A percentile compares a stretch with the other conserved stretches of the same genome.
Conservation (phyloP, 2,329 filamentous ascomycete species). For the Alternaria sp. region DNA sequence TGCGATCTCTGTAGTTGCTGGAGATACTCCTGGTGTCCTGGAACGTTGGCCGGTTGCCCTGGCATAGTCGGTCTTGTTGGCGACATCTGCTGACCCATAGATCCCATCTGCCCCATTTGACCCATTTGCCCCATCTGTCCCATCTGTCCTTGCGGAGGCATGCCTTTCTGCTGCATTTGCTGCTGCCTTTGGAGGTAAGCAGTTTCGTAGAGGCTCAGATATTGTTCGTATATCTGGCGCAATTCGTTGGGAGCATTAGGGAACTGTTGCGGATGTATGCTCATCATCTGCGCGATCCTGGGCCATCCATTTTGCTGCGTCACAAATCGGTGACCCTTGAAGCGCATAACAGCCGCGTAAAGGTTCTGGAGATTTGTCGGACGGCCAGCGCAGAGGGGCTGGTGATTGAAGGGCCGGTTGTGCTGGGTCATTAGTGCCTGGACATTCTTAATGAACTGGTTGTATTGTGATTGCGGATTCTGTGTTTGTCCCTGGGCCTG, state of each 20-base stretch:
- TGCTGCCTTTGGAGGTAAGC: slow-evolving; percentile 66
- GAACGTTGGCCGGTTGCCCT: slow-evolving; percentile 54
- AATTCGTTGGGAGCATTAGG: slow-evolving; percentile 75
- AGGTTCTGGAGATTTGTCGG: slow-evolving; percentile 77
- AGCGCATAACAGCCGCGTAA: slow-evolving; percentile 78
- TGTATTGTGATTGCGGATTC: slow-evolving; percentile 29
- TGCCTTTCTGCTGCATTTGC: slow-evolving; percentile 50
- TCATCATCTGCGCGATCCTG: slow-evolving; percentile 66
- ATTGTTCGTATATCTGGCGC: slow-evolving; percentile 75
- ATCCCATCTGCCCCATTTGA: slow-evolving; percentile 5
- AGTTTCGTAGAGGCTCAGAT: slow-evolving; percentile 79
- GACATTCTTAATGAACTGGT: slow-evolving; percentile 71
- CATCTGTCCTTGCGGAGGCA: slow-evolving; percentile 41
- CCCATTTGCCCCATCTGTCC: slow-evolving; percentile 14
- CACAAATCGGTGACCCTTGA: slow-evolving; percentile 79
- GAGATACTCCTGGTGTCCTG: slow-evolving; percentile 58
- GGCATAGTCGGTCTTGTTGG: slow-evolving; percentile 44
- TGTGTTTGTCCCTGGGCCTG: slow-evolving; percentile 29
- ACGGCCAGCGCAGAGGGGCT: slow-evolving; percentile 76
- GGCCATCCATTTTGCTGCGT: slow-evolving; percentile 76
- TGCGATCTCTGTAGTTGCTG: slow-evolving; percentile 54
- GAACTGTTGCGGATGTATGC: slow-evolving; percentile 53
- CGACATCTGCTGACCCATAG: slow-evolving; percentile 46
- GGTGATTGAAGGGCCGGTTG: slow-evolving; percentile 75
- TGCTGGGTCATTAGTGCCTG: slow-evolving; percentile 79